A percentile compares a stretch with the other conserved stretches of the same genome.
These are phyloP conservation scores for Scedosporium minutisporum DNA, from an alignment of 2,329 filamentous ascomycete species.

Conservation along the genomic window DNA sequence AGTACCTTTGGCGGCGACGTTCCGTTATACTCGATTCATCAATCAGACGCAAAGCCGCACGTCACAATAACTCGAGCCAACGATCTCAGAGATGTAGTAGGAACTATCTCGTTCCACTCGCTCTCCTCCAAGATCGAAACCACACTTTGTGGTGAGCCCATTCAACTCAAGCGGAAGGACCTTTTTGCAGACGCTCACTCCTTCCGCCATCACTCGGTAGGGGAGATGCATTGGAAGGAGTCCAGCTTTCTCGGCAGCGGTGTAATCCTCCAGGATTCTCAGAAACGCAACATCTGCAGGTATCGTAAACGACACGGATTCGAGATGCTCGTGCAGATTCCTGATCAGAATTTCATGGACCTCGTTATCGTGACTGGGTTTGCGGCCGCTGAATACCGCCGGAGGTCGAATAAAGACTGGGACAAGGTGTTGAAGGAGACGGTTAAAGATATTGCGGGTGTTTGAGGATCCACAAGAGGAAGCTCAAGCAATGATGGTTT, in stretches of 20 bases:
- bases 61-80: background rate
- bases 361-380: conserved; percentile 10
- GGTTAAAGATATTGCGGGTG: background rate
- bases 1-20: background rate
- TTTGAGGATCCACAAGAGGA: background rate
- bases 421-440: background rate
- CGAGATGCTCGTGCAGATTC: conserved; percentile 7
- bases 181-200: background rate
- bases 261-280: conserved; percentile 9
- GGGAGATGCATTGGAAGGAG: conserved; percentile 10
- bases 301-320: conserved; percentile 7
- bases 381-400: conserved; percentile 10
- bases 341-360: conserved; percentile 9
- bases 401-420: conserved; percentile 9
- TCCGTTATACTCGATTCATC: too few species aligned
- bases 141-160: conserved; percentile 7
- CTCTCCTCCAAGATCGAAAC: conserved; percentile 9
- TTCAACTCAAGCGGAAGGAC: conserved; percentile 7
- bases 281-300: background rate
- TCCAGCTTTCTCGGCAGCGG: conserved; percentile 3
- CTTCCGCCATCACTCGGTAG: conserved; percentile 8
- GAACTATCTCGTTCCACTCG: conserved; percentile 6
- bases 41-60: conserved; percentile 8
- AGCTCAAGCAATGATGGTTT: too few species aligned
- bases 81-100: background rate